phyloP scores from a whole-genome alignment of 345 rosid genomes.

The Pseudoturritis turrita region DNA sequence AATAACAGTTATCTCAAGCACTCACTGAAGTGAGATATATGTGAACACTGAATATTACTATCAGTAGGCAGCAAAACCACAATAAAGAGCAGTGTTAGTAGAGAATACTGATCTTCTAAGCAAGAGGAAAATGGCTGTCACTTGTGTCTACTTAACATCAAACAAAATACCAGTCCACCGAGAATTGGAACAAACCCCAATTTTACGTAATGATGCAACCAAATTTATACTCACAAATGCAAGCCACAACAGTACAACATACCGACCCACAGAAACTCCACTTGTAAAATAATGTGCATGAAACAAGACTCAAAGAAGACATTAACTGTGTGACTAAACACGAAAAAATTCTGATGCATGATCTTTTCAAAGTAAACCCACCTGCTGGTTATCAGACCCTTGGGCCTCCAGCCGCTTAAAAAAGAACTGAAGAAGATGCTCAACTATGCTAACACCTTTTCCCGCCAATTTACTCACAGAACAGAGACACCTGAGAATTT shows the following conservation, averaged over 20 bases:
- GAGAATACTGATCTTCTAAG: constrained; percentile 3
- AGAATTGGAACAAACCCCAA: background rate
- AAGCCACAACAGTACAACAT: background rate
- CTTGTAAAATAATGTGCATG: constrained; percentile 8
- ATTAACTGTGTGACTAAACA: background rate
- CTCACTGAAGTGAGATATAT: background rate
- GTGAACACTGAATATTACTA: background rate
- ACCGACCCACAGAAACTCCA: background rate
- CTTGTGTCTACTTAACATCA: background rate
- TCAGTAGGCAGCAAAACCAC: background rate
- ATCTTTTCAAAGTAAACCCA: constrained; percentile 32
- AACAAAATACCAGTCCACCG: constrained; percentile 3
- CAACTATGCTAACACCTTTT: constrained; percentile 62
- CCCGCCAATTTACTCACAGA: constrained; percentile 78
- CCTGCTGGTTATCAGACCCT: constrained; percentile 79
- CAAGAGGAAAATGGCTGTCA: background rate
- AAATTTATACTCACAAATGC: constrained; percentile 13
- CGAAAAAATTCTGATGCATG: background rate
- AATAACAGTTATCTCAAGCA: constrained; percentile 8
- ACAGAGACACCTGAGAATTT: constrained; percentile 73
- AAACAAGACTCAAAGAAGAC: background rate
- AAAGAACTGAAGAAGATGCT: constrained; percentile 85
- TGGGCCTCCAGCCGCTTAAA: constrained; percentile 77
- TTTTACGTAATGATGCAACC: background rate
- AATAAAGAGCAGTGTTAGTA: background rate